Evolutionary conservation across 2,329 filamentous ascomycete genomes (phyloP).

Genomic region (Clonostachys sp.): DNA sequence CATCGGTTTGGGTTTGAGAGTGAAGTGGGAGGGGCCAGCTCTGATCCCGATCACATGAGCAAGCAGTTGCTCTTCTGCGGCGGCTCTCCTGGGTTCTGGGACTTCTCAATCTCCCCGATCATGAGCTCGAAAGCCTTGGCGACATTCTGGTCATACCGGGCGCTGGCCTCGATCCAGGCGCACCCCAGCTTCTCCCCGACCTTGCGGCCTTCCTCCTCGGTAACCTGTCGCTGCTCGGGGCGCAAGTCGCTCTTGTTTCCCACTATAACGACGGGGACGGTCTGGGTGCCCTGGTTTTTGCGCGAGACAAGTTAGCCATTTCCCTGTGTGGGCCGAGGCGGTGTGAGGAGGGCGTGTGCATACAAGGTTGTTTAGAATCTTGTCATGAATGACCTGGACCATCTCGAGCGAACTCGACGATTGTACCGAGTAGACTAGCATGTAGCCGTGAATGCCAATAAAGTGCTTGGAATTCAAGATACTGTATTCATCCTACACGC

Average conservation of each 20-base stretch:
- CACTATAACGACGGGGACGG: constrained; percentile 89
- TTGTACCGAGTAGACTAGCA: constrained; percentile 97
- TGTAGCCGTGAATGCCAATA: constrained; percentile 97
- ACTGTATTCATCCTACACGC: constrained; percentile 76
- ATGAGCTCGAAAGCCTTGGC: constrained; percentile 88
- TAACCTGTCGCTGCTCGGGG: constrained; percentile 89
- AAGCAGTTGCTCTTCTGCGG: constrained; percentile 75
- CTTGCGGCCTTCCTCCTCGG: constrained; percentile 77
- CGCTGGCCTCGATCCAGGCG: constrained; percentile 91
- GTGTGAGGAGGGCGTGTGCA: constrained; percentile 19
- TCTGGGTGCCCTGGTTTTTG: constrained; percentile 70
- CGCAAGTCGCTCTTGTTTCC: constrained; percentile 96
- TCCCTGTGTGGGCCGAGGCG: neutral
- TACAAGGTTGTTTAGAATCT: constrained; percentile 94
- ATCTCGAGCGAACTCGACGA: constrained; percentile 95
- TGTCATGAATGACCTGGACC: constrained; percentile 92
- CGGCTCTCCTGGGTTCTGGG: constrained; percentile 83
- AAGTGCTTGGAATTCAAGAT: constrained; percentile 98
- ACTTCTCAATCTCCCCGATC: constrained; percentile 92
- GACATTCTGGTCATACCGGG: constrained; percentile 92
- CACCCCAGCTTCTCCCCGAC: constrained; percentile 85
- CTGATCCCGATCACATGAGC: constrained; percentile 62
- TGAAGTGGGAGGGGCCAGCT: too few relatives aligned
- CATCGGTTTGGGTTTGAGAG: too few relatives aligned
- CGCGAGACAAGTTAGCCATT: neutral